phyloP scores from a whole-genome alignment of 306 rosid genomes.

The Medicago truncatula region DNA sequence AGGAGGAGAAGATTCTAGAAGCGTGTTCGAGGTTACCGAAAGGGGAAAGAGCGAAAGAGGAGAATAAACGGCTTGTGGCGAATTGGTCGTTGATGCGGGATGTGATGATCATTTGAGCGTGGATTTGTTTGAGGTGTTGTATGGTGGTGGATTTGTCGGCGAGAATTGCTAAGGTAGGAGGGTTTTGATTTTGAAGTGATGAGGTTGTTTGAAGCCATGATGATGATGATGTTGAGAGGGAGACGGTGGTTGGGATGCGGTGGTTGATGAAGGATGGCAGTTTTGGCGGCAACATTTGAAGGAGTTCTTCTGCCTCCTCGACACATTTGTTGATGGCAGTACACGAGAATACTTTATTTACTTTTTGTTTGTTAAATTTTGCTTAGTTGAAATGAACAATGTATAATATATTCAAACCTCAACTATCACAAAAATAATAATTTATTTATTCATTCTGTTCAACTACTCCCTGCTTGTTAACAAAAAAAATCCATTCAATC shows the following conservation, averaged over 20 bases:
- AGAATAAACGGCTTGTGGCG: conserved; percentile 51
- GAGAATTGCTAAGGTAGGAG: conserved; percentile 39
- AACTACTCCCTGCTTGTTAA: too few relatives aligned
- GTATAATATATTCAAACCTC: too few relatives aligned
- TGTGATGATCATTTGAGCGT: conserved; percentile 50
- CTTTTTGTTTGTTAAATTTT: too few relatives aligned
- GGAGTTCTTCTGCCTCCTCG: not conserved
- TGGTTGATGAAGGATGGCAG: not conserved
- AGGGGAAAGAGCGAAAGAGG: conserved; percentile 49
- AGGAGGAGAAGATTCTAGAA: conserved; percentile 41
- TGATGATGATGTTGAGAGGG: too few relatives aligned
- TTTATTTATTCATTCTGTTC: too few relatives aligned
- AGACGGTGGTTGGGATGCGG: not conserved
- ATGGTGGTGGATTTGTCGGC: conserved; percentile 47
- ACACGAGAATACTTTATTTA: too few relatives aligned
- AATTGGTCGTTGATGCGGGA: conserved; percentile 48
- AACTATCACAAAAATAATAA: too few relatives aligned
- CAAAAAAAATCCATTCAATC: too few relatives aligned
- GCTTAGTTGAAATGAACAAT: too few relatives aligned
- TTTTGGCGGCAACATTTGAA: conserved; percentile 52
- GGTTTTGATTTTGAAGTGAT: not conserved
- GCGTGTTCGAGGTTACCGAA: conserved; percentile 45
- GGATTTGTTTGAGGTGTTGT: conserved; percentile 50
- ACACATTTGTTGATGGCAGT: too few relatives aligned
- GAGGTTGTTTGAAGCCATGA: not conserved